Base-by-base conservation (phyloP, 2,329 filamentous ascomycete species). In the Xylariaceae sp. region DNA sequence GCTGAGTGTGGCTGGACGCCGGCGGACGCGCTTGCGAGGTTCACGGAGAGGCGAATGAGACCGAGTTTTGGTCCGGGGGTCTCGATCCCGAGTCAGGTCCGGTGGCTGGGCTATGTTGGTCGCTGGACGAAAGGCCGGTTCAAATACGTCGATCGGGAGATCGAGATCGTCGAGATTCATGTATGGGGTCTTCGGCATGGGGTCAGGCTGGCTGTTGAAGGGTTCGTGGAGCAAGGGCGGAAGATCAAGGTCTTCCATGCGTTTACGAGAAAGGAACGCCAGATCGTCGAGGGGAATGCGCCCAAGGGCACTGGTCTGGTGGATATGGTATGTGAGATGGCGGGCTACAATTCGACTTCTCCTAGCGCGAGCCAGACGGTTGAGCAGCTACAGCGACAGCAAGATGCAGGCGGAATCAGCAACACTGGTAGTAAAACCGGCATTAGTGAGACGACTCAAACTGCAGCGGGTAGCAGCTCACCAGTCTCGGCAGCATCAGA, bases 151-250 rank as follows among this genome's bases (percentile, higher is more conserved):
- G 92, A 97, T 66, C 77, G 88, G 19, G 82, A 86, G 47, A 80
- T 96, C 1, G 91, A 97, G 71, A 84, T 97, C 41, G 69, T 91
- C 8, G 92, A 97, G 70, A 78, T 99, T 0, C 91, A 96, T 66
- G 83, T 91, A 9, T 96, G 90, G 89, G 94, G 91, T 0, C 69
- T 97, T 49, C 78, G 89, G 45, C 85, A 91, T 63, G 91, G 92
- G 0, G 91, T 97, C 58, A 95, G 94, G 71, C 80, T 97, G 34
- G 82, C 85, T 0, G 80, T 97, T 0, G 88, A 95, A 67, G 91
- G 91, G 0, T 97, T 85, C 60, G 83, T 85, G 1, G 88, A 97
- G n/a, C 87, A 94, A 62, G 92, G 94, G 4, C 91, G 89, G 73
- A 85, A 81, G 64, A 96, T 97, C 63, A 86, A 89, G 67, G 77